These are phyloP conservation scores for Periconia macrospinosa DNA, from an alignment of 2,329 filamentous ascomycete genomes.

Conservation along the genomic window DNA sequence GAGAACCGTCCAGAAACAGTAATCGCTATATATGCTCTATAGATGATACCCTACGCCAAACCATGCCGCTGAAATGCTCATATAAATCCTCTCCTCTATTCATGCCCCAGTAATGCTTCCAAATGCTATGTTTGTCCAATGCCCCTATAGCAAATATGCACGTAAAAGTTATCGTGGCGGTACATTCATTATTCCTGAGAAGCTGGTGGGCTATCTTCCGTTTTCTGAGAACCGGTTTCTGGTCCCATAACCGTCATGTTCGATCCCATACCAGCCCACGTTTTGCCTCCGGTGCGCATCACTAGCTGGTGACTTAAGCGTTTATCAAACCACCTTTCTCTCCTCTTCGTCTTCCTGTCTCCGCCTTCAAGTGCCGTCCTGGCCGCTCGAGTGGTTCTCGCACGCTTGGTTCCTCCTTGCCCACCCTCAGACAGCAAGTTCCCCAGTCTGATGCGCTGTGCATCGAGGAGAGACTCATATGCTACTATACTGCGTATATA, in stretches of 20 bases:
- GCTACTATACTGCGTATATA: slow-evolving; percentile 85
- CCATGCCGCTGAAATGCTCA: slow-evolving; percentile 4
- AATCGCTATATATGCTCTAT: slow-evolving; percentile 1
- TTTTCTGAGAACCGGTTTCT: background rate
- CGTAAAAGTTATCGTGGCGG: background rate
- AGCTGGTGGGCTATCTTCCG: background rate
- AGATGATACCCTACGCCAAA: slow-evolving; percentile 12
- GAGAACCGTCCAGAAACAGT: background rate
- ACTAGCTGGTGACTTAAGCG: slow-evolving; percentile 63
- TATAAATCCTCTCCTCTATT: background rate
- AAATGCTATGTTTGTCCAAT: background rate
- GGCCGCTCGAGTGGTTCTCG: slow-evolving; percentile 73
- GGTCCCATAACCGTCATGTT: slow-evolving; percentile 3
- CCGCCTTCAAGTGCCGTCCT: slow-evolving; percentile 78
- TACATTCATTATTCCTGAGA: background rate
- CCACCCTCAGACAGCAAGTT: slow-evolving; percentile 64
- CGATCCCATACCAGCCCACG: slow-evolving; percentile 44
- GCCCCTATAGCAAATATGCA: background rate
- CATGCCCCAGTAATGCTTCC: background rate
- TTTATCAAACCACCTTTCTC: slow-evolving; percentile 72
- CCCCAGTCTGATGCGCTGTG: slow-evolving; percentile 65
- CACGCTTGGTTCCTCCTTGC: slow-evolving; percentile 53
- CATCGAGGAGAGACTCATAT: slow-evolving; percentile 71
- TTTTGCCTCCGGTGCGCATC: slow-evolving; percentile 59
- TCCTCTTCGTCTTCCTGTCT: slow-evolving; percentile 64